Evolutionary conservation across 495 filamentous ascomycete genomes (phyloP).

Genomic region (Penicillium silybi): DNA sequence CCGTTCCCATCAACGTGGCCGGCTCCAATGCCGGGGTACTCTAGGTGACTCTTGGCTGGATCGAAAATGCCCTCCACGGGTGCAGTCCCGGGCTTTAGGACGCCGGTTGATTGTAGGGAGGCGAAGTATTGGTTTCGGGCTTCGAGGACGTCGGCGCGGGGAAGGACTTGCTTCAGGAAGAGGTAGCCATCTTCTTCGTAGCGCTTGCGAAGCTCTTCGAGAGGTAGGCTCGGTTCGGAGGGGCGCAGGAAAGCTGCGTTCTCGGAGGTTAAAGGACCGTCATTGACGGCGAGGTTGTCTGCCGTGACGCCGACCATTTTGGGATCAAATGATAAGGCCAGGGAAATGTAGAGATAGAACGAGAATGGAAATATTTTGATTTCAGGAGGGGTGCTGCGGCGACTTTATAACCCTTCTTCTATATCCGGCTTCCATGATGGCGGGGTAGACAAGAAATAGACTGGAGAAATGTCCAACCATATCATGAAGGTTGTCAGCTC

Average conservation of each 20-base stretch:
- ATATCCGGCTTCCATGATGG: not conserved
- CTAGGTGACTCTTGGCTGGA: conserved; percentile 36
- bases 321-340: not conserved
- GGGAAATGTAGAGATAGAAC: not conserved
- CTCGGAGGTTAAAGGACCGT: conserved; percentile 48
- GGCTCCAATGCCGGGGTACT: conserved; percentile 57
- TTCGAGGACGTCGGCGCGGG: conserved; percentile 52
- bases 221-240: conserved; percentile 32
- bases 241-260: conserved; percentile 43
- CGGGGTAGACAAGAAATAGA: conserved; percentile 8
- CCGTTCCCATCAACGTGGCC: conserved; percentile 48
- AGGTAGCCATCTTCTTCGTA: conserved; percentile 58
- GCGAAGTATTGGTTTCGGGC: conserved; percentile 56
- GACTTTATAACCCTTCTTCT: conserved; percentile 4
- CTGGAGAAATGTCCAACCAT: conserved; percentile 15
- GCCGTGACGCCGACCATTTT: conserved; percentile 30
- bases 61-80: conserved; percentile 53
- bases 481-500: not conserved
- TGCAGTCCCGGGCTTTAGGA: conserved; percentile 45
- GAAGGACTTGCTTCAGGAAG: conserved; percentile 56
- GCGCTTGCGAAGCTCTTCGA: conserved; percentile 47
- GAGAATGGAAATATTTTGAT: not conserved
- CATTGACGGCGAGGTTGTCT: conserved; percentile 43
- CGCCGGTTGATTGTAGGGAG: conserved; percentile 48
- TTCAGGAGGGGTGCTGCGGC: not conserved